These are phyloP conservation scores for Echinochloa phyllopogon DNA, from an alignment of 176 grass and related monocot species.

Conservation along the genomic window DNA sequence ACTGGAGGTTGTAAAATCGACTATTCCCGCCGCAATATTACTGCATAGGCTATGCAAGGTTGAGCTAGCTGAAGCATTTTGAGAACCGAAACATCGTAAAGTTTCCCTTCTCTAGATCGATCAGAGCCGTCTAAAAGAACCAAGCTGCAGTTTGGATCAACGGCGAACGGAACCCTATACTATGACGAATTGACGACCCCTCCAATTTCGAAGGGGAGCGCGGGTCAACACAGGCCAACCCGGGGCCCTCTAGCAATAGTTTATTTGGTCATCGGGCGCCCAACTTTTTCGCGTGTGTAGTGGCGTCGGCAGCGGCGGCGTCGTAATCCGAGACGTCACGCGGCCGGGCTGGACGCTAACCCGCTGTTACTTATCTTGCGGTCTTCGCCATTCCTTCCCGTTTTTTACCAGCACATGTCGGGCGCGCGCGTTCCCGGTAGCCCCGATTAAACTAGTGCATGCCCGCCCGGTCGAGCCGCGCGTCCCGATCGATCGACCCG, in stretches of 20 bases:
- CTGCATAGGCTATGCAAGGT: too few species aligned
- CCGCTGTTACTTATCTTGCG: not conserved
- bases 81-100: not conserved
- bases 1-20: too few species aligned
- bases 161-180: not conserved
- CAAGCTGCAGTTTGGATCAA: not conserved
- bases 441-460: not conserved
- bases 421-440: not conserved
- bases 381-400: not conserved
- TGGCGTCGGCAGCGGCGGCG: constrained; percentile 34
- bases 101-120: not conserved
- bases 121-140: not conserved
- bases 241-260: not conserved
- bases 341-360: not conserved
- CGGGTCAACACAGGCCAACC: constrained; percentile 14
- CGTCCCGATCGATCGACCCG: not conserved
- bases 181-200: not conserved
- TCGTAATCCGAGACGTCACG: constrained; percentile 45
- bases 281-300: not conserved
- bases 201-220: not conserved
- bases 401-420: constrained; percentile 17
- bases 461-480: not conserved
- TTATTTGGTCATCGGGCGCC: not conserved
- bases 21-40: too few species aligned
- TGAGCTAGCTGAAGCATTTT: not conserved